Evolutionary conservation across 441 rosid genomes (phyloP).

Genomic region (Jatropha multifida): DNA sequence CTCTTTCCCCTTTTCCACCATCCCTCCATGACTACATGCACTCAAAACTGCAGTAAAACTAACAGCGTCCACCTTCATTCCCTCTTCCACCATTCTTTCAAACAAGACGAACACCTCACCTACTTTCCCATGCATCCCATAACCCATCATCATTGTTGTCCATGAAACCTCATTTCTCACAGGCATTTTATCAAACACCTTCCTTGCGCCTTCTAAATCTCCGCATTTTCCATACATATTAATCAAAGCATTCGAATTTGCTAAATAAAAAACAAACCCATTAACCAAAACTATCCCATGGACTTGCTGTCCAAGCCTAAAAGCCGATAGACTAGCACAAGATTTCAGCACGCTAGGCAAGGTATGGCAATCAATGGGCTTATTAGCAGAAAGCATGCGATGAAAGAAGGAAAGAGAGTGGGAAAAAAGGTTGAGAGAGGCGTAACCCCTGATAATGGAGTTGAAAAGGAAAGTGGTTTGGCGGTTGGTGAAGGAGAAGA

Average conservation of each 20-base stretch:
- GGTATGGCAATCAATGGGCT: slow-evolving; percentile 55
- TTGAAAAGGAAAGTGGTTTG: slow-evolving; percentile 38
- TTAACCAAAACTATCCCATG: slow-evolving; percentile 51
- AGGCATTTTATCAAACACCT: slow-evolving; percentile 59
- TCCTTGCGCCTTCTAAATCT: slow-evolving; percentile 51
- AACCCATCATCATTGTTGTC: slow-evolving; percentile 64
- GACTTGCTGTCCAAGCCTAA: slow-evolving; percentile 57
- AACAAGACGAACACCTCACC: slow-evolving; percentile 48
- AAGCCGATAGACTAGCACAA: slow-evolving; percentile 54
- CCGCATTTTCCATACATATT: slow-evolving; percentile 73
- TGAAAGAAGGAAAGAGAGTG: slow-evolving; percentile 31
- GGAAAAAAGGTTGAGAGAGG: slow-evolving; percentile 30
- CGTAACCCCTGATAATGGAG: slow-evolving; percentile 26
- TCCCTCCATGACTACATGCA: slow-evolving; percentile 72
- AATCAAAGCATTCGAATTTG: slow-evolving; percentile 55
- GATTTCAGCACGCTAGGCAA: slow-evolving; percentile 68
- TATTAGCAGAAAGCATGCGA: slow-evolving; percentile 25
- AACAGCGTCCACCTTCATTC: slow-evolving; percentile 57
- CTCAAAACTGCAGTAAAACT: slow-evolving; percentile 59
- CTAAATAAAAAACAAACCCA: slow-evolving; percentile 57
- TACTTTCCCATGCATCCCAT: slow-evolving; percentile 64
- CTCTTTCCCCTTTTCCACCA: slow-evolving; percentile 55
- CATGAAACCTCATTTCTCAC: slow-evolving; percentile 65
- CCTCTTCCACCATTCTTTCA: slow-evolving; percentile 52
- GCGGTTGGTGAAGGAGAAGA: slow-evolving; percentile 30